These are phyloP conservation scores for Hanseniaspora jakobsenii DNA, from an alignment of 805 yeast species.

Conservation along the genomic window DNA sequence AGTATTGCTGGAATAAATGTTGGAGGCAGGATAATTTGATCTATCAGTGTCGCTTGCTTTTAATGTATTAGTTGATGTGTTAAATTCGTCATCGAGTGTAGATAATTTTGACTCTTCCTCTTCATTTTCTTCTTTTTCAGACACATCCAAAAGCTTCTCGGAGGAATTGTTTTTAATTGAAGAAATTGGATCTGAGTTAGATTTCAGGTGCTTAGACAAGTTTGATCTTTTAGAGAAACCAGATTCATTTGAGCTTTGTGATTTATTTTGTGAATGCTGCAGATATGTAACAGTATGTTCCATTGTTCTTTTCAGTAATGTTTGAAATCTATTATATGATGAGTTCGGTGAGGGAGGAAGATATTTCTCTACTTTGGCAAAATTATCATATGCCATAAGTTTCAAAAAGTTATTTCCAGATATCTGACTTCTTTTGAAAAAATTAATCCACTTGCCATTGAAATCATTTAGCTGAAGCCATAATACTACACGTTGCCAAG, in stretches of 20 bases:
- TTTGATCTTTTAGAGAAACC: conserved; percentile 19
- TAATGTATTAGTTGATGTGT: too few relatives aligned
- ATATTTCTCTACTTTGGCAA: conserved; percentile 32
- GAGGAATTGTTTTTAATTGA: neutral
- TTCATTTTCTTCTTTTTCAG: conserved; percentile 17
- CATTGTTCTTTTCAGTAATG: conserved; percentile 37
- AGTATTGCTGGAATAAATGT: conserved; percentile 21
- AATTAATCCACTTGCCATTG: conserved; percentile 59
- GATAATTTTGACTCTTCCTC: conserved; percentile 18
- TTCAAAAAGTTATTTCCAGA: conserved; percentile 53
- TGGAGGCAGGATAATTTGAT: too few relatives aligned
- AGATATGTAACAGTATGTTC: conserved; percentile 26
- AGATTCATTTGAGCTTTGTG: conserved; percentile 20
- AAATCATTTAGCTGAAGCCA: conserved; percentile 66
- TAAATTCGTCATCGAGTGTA: too few relatives aligned
- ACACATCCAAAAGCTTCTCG: conserved; percentile 1
- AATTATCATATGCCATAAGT: conserved; percentile 54
- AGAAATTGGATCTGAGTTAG: conserved; percentile 25
- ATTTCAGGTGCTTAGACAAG: conserved; percentile 16
- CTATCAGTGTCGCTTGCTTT: too few relatives aligned
- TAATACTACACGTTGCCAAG: conserved; percentile 45
- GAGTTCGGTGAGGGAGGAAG: conserved; percentile 37
- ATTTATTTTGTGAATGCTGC: conserved; percentile 21
- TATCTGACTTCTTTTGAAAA: conserved; percentile 46
- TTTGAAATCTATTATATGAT: conserved; percentile 48